Evolutionary conservation across 2,329 filamentous ascomycete genomes (phyloP), one percentile per base, ranked within the genome.

Genomic region (Aulographum hederae): DNA sequence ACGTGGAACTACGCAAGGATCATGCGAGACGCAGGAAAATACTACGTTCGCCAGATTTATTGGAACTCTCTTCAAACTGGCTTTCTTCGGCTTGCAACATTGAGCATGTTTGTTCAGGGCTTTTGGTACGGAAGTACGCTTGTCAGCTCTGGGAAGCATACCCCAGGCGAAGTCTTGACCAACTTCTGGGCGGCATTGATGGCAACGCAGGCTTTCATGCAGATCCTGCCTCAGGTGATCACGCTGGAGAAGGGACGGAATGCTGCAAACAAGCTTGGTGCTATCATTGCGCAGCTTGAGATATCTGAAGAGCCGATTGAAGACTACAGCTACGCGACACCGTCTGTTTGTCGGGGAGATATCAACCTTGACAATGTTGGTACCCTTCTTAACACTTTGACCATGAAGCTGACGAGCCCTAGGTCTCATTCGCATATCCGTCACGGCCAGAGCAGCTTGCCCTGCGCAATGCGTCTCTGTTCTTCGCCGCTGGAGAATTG

Each of bases 111-210:
- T 41, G 75, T 91, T 0, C 67, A 84, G 35, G 85, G 84, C 0
- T 94, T 95, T 45, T 93, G 80, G 70, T 92, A 85, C 42, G 85
- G 84, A 0, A 67, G 76, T 18, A 58, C 68, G 1, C 63, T 93
- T 2, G 72, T 89, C 6, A 58, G 62, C 6, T 53, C 65, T 2
- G 71, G 70, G 2, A 50, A 61, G 1, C 55, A 69, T 10, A 61
- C 58, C 8, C 57, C 80, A 0, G 78, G 75, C 1, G 60, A 75
- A 34, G 69, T 92, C 3, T 52, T 94, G 28, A 89, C 80, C 0
- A 78, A 82, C 0, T 94, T 95, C 41, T 92, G 89, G 58, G 70
- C 79, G 4, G 78, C 77, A 2, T 57, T 94, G 21, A 71, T 73
- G 31, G 77, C 78, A 1, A 73, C 84, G 4, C 75, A 86, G 41